These are phyloP conservation scores for Poterioochromonas sp. DNA, from an alignment of 352 stramenopile species.

Conservation along the genomic window DNA sequence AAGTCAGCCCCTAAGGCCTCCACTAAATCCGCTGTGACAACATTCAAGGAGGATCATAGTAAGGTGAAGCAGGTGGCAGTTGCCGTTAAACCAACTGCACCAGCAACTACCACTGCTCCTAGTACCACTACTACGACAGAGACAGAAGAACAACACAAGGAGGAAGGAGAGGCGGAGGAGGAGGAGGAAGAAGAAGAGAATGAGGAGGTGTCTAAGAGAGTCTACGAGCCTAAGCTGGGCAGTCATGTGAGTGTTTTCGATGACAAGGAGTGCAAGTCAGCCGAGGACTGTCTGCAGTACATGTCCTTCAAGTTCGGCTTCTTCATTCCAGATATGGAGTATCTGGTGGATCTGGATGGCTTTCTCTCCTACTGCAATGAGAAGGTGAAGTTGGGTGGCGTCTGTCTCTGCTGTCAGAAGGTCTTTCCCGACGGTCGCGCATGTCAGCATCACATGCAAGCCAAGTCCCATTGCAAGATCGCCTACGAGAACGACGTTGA, in stretches of 20 bases:
- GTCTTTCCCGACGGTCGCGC: conserved; percentile 67
- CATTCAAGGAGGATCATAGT: not conserved
- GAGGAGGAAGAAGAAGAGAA: conserved; percentile 15
- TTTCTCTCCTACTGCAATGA: conserved; percentile 73
- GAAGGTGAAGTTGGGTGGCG: conserved; percentile 78
- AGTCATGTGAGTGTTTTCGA: conserved; percentile 45
- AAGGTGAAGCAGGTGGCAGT: not conserved
- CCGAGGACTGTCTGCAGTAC: conserved; percentile 38
- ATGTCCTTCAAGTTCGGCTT: conserved; percentile 68
- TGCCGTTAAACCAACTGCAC: not conserved
- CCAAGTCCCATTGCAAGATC: conserved; percentile 76
- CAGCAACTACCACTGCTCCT: not conserved
- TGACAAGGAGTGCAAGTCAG: conserved; percentile 35
- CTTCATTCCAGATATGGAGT: conserved; percentile 81
- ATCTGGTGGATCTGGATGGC: conserved; percentile 67
- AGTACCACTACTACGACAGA: not conserved
- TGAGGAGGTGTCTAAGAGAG: not conserved
- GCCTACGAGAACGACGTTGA: conserved; percentile 75
- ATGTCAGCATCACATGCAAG: conserved; percentile 81
- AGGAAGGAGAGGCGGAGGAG: not conserved
- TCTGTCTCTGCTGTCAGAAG: conserved; percentile 77
- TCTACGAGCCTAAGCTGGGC: conserved; percentile 19
- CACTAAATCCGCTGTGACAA: not conserved
- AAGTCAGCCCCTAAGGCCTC: not conserved
- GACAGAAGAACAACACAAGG: not conserved